Evolutionary conservation across 1,139 yeast species (phyloP), one percentile per base, ranked within the genome.

Genomic region (Yamadazyma spencermartinsiae): DNA sequence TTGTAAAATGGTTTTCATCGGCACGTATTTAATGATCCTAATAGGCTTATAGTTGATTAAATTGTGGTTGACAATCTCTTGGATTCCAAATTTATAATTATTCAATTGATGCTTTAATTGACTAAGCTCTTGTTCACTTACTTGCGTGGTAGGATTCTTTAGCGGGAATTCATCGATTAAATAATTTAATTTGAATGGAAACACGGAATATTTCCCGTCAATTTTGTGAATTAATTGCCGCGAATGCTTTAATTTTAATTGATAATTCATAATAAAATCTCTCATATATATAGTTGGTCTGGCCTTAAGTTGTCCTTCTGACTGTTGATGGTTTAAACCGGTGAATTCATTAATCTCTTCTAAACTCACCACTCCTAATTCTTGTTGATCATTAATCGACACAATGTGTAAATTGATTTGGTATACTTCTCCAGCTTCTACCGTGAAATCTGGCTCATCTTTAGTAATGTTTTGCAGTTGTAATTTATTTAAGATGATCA

Each of bases 401-500:
- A 87, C 82, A 84, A 92, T 79, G 53, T 79, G 80, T 49, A 92
- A 75, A 62, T 92, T 97, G 43, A 90, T 72, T 47, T 81, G 68
- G 72, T 90, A 92, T 14, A 84, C 95, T 68, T 90, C 98, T 37
- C 96, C 97, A 11, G 88, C 74, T 30, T 62, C 57, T 29, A 88
- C 86, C 4, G 15, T 19, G 54, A 88, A 87, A 37, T 86, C 89
- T 57, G 83, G 90, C 62, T 86, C 95, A 62, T 84, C 92, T 56
- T 82, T 84, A 17, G 33, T 14, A 9, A 33, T 31, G 11, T 16
- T 16, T 11, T 29, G 20, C 4, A 24, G 15, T 26, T 41, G 41
- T 16, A 48, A 37, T 34, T 47, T 49, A 10, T 31, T 36, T 12
- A 48, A 38, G 15, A 49, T 47, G 7, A 39, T 15, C 4, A 37